Percentiles rank a stretch among this genome's conserved stretches.
Conservation (phyloP, 192 early-diverging fungal species). For the Backusella liffmaniae region DNA sequence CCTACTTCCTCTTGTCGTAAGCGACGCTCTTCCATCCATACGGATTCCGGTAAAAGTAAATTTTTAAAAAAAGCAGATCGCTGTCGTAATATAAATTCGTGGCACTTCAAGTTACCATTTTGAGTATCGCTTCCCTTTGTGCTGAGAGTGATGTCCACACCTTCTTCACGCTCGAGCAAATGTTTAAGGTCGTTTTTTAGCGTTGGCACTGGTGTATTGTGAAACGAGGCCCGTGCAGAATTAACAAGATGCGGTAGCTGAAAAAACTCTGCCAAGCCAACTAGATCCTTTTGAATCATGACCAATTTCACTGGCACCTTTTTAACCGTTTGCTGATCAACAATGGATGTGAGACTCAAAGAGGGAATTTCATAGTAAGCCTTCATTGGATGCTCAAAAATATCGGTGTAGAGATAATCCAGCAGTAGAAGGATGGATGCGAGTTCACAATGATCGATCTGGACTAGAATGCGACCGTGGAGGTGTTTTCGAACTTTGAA, state of each 20-base stretch:
- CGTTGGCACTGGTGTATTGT: constrained; percentile 30
- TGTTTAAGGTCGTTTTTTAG: constrained; percentile 25
- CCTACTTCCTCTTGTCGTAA: background rate
- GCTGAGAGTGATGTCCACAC: background rate
- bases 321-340: background rate
- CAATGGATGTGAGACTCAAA: background rate
- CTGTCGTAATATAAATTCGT: constrained; percentile 54
- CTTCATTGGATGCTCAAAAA: constrained; percentile 46
- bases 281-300: constrained; percentile 38
- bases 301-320: background rate
- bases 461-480: constrained; percentile 3
- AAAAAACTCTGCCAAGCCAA: constrained; percentile 34
- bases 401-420: constrained; percentile 56
- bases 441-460: constrained; percentile 24
- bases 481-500: background rate
- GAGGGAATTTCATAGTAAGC: background rate
- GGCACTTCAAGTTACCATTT: constrained; percentile 32
- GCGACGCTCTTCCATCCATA: constrained; percentile 48
- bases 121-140: background rate
- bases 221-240: constrained; percentile 41
- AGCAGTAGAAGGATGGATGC: constrained; percentile 41
- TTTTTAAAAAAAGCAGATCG: constrained; percentile 67
- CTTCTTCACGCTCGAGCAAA: constrained; percentile 3
- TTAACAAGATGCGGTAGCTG: constrained; percentile 38
- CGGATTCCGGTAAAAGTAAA: constrained; percentile 46